These are phyloP conservation scores for Lasiosphaeria ovina DNA, from an alignment of 495 filamentous ascomycete genomes.

Conservation along the genomic window DNA sequence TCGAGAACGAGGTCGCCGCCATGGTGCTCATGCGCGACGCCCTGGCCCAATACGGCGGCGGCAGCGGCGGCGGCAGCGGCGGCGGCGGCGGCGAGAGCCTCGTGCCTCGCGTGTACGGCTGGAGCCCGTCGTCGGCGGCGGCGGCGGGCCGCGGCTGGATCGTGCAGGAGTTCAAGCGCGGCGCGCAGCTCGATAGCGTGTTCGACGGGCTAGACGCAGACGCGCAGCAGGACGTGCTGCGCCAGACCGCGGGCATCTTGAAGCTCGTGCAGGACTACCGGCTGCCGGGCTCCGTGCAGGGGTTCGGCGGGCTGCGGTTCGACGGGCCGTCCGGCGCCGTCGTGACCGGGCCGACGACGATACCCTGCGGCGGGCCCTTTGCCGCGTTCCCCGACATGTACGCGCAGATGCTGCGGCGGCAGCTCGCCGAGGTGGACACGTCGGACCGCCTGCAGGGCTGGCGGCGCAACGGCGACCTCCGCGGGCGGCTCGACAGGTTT, in stretches of 20 bases:
- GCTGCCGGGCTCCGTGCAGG: slow-evolving; percentile 13
- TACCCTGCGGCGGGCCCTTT: slow-evolving; percentile 16
- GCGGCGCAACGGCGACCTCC: neutral
- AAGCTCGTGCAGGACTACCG: slow-evolving; percentile 16
- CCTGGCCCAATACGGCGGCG: too few species aligned
- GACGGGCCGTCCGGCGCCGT: slow-evolving; percentile 10
- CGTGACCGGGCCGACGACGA: slow-evolving; percentile 15
- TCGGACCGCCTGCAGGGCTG: slow-evolving; percentile 16
- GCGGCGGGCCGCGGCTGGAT: neutral
- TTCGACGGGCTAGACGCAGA: neutral
- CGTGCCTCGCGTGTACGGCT: neutral
- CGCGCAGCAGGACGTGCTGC: neutral
- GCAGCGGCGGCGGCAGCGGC: too few species aligned
- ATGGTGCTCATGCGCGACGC: neutral
- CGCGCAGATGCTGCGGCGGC: slow-evolving; percentile 13
- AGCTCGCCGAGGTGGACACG: slow-evolving; percentile 11
- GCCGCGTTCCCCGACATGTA: slow-evolving; percentile 9
- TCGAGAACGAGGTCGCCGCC: neutral
- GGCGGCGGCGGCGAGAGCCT: neutral
- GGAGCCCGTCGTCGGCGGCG: neutral
- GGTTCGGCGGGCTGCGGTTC: slow-evolving; percentile 18
- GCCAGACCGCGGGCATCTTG: slow-evolving; percentile 15
- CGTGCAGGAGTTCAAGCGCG: neutral
- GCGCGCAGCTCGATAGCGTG: neutral
- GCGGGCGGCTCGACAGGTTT: slow-evolving; percentile 10